Conservation (phyloP, 352 stramenopile species). For the Globisporangium paroecandrum region DNA sequence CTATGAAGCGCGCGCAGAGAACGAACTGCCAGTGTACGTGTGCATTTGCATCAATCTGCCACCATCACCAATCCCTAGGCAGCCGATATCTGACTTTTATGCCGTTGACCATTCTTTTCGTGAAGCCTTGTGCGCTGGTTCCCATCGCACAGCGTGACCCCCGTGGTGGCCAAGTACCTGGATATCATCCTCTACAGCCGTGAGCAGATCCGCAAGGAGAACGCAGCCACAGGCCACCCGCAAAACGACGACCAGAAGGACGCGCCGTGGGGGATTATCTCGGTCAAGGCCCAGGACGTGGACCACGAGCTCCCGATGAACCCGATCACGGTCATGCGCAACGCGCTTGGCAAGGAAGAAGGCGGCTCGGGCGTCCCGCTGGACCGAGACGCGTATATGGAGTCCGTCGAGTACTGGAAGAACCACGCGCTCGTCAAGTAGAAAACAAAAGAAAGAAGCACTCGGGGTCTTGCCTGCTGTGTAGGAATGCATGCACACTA, state of each 20-base stretch:
- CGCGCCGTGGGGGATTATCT: slow-evolving; percentile 93
- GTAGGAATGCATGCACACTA: not conserved
- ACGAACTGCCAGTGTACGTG: slow-evolving; percentile 93
- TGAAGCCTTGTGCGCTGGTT: slow-evolving; percentile 87
- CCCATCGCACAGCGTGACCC: slow-evolving; percentile 85
- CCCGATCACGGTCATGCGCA: slow-evolving; percentile 98
- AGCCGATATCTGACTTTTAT: not conserved
- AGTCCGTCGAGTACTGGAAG: slow-evolving; percentile 87
- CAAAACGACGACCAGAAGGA: slow-evolving; percentile 46
- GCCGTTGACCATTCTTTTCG: not conserved
- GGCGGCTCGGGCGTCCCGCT: slow-evolving; percentile 85
- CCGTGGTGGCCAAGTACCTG: slow-evolving; percentile 90
- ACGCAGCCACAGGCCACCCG: slow-evolving; percentile 68
- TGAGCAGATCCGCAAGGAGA: slow-evolving; percentile 97
- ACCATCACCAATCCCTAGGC: not conserved
- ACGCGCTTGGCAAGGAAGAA: slow-evolving; percentile 96
- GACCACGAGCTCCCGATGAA: slow-evolving; percentile 97
- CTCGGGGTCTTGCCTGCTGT: not conserved
- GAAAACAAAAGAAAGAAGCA: not conserved
- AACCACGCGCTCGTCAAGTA: slow-evolving; percentile 85
- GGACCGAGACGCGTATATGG: slow-evolving; percentile 73
- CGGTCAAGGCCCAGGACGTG: slow-evolving; percentile 96
- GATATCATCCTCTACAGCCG: slow-evolving; percentile 98
- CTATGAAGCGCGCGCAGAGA: slow-evolving; percentile 92
- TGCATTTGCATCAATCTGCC: not conserved